Percentiles rank a stretch among this genome's conserved stretches.
phyloP scores from a whole-genome alignment of 2,329 filamentous ascomycete genomes.

The Exophiala sp. region DNA sequence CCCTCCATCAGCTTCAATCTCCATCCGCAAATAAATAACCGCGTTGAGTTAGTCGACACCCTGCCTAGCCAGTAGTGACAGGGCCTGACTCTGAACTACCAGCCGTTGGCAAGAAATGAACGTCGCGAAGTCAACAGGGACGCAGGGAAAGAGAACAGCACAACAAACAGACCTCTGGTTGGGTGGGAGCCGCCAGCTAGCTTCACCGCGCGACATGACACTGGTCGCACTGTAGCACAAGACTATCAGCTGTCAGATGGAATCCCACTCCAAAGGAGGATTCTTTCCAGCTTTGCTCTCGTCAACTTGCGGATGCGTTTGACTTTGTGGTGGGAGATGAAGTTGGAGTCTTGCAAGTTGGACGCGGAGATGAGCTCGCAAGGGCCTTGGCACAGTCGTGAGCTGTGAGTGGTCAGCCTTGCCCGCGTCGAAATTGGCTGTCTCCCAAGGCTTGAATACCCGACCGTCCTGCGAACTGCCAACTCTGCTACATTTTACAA shows the following conservation, averaged over 20 bases:
- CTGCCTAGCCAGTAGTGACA: conserved; percentile 2
- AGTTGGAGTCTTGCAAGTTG: neutral
- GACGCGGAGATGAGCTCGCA: neutral
- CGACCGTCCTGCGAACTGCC: no score
- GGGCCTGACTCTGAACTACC: conserved; percentile 1
- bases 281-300: neutral
- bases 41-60: conserved; percentile 3
- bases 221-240: neutral
- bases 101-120: neutral
- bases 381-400: conserved; percentile 2
- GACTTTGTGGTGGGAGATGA: neutral
- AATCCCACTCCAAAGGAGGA: neutral
- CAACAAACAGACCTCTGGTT: neutral
- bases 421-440: neutral
- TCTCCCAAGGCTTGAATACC: no score
- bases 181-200: neutral
- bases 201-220: neutral
- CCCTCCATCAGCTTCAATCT: conserved; percentile 14
- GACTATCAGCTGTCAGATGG: neutral
- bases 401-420: conserved; percentile 7
- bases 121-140: neutral
- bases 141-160: neutral
- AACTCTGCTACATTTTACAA: no score
- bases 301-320: neutral
- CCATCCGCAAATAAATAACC: conserved; percentile 16